phyloP scores from a whole-genome alignment of 176 grass and related monocot genomes.

The Oryza punctata region DNA sequence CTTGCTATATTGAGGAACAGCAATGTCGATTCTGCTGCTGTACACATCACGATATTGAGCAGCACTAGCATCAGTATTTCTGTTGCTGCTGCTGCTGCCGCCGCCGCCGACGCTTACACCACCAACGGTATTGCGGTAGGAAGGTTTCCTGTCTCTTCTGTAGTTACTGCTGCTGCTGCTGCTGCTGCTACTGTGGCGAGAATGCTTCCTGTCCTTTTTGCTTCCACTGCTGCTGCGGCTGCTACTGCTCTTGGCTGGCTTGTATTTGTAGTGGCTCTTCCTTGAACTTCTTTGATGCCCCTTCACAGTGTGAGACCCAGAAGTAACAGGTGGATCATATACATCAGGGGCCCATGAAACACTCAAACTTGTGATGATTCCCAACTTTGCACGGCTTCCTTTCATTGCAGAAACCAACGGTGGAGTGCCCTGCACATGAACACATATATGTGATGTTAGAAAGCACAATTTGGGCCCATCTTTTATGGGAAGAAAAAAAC shows the following conservation, averaged over 20 bases:
- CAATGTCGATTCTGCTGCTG: constrained; percentile 7
- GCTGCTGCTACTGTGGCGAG: constrained; percentile 51
- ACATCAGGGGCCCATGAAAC: constrained; percentile 89
- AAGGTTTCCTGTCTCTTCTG: constrained; percentile 48
- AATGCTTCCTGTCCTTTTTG: constrained; percentile 64
- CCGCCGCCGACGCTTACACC: neutral
- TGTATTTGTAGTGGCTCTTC: constrained; percentile 73
- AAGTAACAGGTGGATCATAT: constrained; percentile 91
- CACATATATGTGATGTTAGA: neutral
- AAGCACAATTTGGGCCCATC: neutral
- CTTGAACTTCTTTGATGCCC: constrained; percentile 46
- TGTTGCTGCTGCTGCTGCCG: constrained; percentile 12
- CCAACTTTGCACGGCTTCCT: constrained; percentile 68
- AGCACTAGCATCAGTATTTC: neutral
- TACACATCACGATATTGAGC: neutral
- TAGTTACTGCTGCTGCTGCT: constrained; percentile 39
- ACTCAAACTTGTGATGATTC: constrained; percentile 50
- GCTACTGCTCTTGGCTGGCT: constrained; percentile 49
- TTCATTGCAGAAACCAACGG: constrained; percentile 69
- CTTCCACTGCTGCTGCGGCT: constrained; percentile 47
- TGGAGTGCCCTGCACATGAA: constrained; percentile 41
- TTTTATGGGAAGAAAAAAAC: neutral
- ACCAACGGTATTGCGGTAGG: neutral
- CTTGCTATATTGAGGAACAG: constrained; percentile 22
- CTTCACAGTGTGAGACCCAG: constrained; percentile 74